Base-by-base conservation (phyloP, 2,329 filamentous ascomycete species). In the Fusarium sp. region DNA sequence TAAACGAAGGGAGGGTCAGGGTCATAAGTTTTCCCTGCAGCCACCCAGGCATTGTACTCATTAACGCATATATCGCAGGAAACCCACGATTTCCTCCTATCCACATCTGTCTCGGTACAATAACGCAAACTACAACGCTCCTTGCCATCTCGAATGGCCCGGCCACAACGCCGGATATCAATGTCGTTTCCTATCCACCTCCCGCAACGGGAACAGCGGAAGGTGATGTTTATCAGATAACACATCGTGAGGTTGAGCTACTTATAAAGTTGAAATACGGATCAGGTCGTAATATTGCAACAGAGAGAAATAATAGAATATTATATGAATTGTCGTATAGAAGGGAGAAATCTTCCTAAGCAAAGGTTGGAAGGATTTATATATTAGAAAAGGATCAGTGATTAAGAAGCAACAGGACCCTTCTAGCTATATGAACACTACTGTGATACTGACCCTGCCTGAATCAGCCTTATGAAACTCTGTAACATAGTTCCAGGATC, bases 181-280 rank as follows among this genome's bases (percentile, higher is more conserved):
- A 41, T 17, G 13, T 20, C 35, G 18, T 18, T 35, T 10, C 49
- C 35, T 14, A 33, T 41, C 26, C 20, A 30, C 23, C 5, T 30
- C 7, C 27, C 17, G 26, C 49, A 41, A 12, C 49, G 35, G 20
- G 17, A 17, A 13, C 49, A 41, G 9, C 23, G 35, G 14, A 20
- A 30, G 3, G 49, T 53, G 14, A 53, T 41, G 18, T 30, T 53
- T 30, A 23, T 53, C 5, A 53, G 49, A 13, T 26, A 27, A 0
- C 49, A 53, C 49, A 53, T 53, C 0, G 7, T 20, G 7, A 20
- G 13, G 23, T 20, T 20, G 18, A 20, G 12, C 13, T 20, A 6
- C 6, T 17, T 9, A 17, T 12, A 13, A 27, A 8, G 7, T 7
- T 7, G 26, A 3, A 2, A n/a, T 27, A n/a, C 10, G 4, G 1